Conservation (phyloP, 345 rosid genomes). For the Euphorbia pulcherrima region DNA sequence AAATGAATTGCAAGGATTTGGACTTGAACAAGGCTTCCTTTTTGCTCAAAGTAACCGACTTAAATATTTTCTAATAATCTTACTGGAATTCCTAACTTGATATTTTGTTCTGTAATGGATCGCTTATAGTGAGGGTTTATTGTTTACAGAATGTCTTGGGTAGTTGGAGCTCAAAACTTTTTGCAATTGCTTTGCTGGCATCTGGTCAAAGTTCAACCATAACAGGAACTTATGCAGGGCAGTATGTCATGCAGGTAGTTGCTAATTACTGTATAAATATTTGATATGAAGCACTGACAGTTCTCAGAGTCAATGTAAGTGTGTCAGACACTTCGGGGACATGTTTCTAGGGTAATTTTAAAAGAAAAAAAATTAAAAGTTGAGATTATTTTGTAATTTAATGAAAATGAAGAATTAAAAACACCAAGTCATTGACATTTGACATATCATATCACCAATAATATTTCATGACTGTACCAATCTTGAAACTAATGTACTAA, state of each 20-base stretch:
- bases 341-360: too few species aligned
- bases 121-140: neutral
- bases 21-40: constrained; percentile 90
- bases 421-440: too few species aligned
- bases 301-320: too few species aligned
- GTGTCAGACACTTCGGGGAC: too few species aligned
- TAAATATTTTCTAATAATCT: neutral
- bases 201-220: constrained; percentile 98
- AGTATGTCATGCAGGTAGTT: constrained; percentile 89
- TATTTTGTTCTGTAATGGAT: constrained; percentile 1
- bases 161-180: constrained; percentile 91
- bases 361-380: too few species aligned
- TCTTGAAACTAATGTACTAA: too few species aligned
- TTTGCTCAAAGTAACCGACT: constrained; percentile 59
- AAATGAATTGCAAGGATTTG: constrained; percentile 62
- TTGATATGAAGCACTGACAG: too few species aligned
- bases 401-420: too few species aligned
- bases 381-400: too few species aligned
- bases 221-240: constrained; percentile 98
- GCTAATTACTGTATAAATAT: neutral
- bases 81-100: neutral
- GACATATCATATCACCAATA: too few species aligned
- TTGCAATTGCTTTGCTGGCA: constrained; percentile 83
- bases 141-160: constrained; percentile 81
- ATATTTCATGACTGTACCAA: too few species aligned